Conservation (phyloP, 176 grass and related monocot genomes). For the Cenchrus purpureus region DNA sequence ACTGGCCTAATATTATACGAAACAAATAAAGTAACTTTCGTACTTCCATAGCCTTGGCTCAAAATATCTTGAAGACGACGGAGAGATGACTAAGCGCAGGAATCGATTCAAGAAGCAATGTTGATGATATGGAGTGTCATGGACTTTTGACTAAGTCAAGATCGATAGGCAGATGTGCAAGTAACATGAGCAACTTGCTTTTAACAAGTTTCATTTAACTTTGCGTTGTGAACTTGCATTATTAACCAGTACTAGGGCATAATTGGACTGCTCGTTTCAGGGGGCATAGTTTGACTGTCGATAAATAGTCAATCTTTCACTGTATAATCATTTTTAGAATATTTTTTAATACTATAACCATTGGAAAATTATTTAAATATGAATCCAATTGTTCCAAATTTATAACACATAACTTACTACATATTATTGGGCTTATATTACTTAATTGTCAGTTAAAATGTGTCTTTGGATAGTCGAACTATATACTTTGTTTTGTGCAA, state of each 20-base stretch:
- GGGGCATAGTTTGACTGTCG: background rate
- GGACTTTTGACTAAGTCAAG: background rate
- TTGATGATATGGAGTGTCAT: too few species aligned
- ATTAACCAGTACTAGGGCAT: too few species aligned
- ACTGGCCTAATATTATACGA: too few species aligned
- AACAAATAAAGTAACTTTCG: too few species aligned
- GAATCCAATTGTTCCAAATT: too few species aligned
- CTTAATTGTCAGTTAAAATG: background rate
- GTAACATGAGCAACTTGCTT: background rate
- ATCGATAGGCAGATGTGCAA: background rate
- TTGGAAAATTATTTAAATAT: background rate
- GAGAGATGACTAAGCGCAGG: too few species aligned
- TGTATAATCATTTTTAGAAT: background rate
- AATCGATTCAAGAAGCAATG: too few species aligned
- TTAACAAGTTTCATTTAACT: background rate
- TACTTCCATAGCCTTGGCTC: too few species aligned
- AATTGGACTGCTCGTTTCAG: too few species aligned
- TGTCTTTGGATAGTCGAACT: background rate
- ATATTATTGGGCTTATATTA: background rate
- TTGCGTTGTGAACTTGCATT: too few species aligned
- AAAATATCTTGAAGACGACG: too few species aligned
- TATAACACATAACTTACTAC: background rate
- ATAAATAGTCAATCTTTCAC: background rate
- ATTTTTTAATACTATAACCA: background rate
- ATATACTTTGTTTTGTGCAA: background rate